These are phyloP conservation scores for Candida koratica DNA, from an alignment of 805 yeast genomes.

Conservation along the genomic window DNA sequence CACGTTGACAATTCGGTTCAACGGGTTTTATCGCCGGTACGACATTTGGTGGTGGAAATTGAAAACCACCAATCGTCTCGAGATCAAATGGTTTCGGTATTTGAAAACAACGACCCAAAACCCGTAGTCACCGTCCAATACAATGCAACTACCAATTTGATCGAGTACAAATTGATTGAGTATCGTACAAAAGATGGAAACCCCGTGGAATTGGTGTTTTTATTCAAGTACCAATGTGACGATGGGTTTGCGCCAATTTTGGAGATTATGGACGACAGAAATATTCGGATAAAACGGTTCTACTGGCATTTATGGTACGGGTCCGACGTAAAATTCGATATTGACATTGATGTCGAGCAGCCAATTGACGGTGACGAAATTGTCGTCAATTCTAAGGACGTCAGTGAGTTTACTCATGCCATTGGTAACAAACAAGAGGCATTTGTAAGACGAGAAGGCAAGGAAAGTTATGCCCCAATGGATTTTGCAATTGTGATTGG, in stretches of 20 bases:
- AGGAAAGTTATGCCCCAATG: conserved; percentile 91
- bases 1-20: conserved; percentile 77
- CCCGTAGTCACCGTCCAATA: conserved; percentile 58
- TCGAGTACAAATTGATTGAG: conserved; percentile 76
- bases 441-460: conserved; percentile 83
- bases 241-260: conserved; percentile 95
- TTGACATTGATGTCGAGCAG: conserved; percentile 67
- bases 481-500: conserved; percentile 98
- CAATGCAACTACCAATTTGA: conserved; percentile 44
- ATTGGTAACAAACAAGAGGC: conserved; percentile 97
- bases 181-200: conserved; percentile 76
- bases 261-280: conserved; percentile 87
- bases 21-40: conserved; percentile 72
- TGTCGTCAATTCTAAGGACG: conserved; percentile 67
- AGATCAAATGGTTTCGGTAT: conserved; percentile 55
- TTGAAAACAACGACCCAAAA: conserved; percentile 69
- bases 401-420: conserved; percentile 92
- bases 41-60: conserved; percentile 59
- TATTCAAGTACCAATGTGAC: conserved; percentile 72
- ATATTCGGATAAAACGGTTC: conserved; percentile 87
- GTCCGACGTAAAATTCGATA: conserved; percentile 50
- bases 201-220: conserved; percentile 72
- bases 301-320: conserved; percentile 99
- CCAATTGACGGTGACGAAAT: conserved; percentile 67
- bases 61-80: conserved; percentile 46